These are phyloP conservation scores for Fistulina hepatica DNA, from an alignment of 1,284 basidiomycete genomes.

Conservation along the genomic window DNA sequence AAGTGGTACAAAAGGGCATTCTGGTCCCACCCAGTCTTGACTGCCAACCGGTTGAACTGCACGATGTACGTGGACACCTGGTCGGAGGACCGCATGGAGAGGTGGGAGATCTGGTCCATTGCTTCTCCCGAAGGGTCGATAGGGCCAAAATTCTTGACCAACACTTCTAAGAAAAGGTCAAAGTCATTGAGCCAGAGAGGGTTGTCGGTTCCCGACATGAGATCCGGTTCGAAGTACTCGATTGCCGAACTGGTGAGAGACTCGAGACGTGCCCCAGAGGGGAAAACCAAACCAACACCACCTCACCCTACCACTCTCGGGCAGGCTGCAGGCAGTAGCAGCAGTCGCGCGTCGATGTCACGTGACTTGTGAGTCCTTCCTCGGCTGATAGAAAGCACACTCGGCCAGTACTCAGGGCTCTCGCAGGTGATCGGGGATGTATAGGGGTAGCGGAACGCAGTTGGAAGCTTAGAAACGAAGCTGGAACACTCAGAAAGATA, in stretches of 20 bases:
- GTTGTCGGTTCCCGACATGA: background rate
- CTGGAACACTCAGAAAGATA: too few species aligned
- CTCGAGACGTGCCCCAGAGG: too few species aligned
- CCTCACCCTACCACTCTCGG: too few species aligned
- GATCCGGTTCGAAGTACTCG: constrained; percentile 9
- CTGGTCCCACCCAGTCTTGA: constrained; percentile 5
- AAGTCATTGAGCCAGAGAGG: constrained; percentile 6
- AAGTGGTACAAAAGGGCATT: constrained; percentile 5
- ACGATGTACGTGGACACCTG: constrained; percentile 1
- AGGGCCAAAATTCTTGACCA: constrained; percentile 9
- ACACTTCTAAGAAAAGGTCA: constrained; percentile 4
- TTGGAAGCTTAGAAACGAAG: too few species aligned
- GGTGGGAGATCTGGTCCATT: constrained; percentile 2
- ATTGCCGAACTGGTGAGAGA: constrained; percentile 1
- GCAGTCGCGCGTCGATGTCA: too few species aligned
- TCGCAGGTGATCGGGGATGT: too few species aligned
- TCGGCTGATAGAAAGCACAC: too few species aligned
- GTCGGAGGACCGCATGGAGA: constrained; percentile 1
- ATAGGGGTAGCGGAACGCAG: too few species aligned
- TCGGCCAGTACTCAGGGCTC: too few species aligned
- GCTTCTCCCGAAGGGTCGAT: constrained; percentile 10
- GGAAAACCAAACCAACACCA: too few species aligned
- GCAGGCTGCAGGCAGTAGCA: too few species aligned
- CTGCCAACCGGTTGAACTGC: constrained; percentile 2
- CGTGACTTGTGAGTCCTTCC: too few species aligned